These are phyloP conservation scores for Betula pendula DNA, from an alignment of 306 rosid species.

Conservation along the genomic window DNA sequence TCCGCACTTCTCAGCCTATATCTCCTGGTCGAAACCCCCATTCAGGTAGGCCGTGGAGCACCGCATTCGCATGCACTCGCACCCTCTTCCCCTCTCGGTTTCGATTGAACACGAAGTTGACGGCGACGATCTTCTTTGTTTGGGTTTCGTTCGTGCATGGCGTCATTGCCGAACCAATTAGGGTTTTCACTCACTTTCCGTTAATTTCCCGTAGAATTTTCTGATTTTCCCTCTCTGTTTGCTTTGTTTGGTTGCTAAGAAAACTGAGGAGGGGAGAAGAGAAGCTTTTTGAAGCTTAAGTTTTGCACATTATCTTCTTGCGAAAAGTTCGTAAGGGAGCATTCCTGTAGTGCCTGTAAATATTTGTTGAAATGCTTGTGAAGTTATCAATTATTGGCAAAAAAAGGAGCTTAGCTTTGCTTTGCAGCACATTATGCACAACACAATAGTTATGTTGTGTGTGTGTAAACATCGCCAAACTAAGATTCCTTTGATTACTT, in stretches of 20 bases:
- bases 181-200: background rate
- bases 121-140: background rate
- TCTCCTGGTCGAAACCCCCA: background rate
- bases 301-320: background rate
- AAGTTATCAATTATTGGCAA: background rate
- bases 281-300: background rate
- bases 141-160: background rate
- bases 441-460: background rate
- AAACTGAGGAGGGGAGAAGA: background rate
- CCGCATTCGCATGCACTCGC: background rate
- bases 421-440: background rate
- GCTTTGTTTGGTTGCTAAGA: conserved; percentile 6
- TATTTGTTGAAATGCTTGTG: background rate
- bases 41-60: conserved; percentile 12
- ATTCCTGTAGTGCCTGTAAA: background rate
- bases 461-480: background rate
- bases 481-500: background rate
- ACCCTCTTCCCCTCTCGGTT: background rate
- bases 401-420: background rate
- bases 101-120: background rate
- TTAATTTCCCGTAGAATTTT: background rate
- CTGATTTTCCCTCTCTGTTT: background rate
- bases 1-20: background rate
- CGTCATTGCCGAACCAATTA: background rate
- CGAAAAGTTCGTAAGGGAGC: background rate